phyloP scores from a whole-genome alignment of 768 basidiomycete genomes.

The Trametes gibbosa region DNA sequence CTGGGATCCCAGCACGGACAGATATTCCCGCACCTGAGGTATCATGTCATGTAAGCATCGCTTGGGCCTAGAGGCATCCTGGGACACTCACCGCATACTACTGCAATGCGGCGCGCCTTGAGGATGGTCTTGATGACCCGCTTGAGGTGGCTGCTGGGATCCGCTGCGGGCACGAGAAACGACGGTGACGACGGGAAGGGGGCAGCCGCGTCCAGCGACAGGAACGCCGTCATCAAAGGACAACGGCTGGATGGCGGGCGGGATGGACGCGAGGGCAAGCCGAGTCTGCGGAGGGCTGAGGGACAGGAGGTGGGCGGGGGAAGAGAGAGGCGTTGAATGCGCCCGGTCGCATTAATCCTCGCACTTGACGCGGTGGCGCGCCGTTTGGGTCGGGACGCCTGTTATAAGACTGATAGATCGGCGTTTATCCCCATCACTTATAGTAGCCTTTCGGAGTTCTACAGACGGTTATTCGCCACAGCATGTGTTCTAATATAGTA shows the following conservation, averaged over 20 bases:
- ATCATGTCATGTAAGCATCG: slow-evolving; percentile 1
- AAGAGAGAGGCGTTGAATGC: slow-evolving; percentile 11
- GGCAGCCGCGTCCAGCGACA: slow-evolving; percentile 53
- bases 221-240: slow-evolving; percentile 55
- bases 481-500: too few species aligned
- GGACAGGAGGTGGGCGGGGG: slow-evolving; percentile 7
- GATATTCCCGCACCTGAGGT: slow-evolving; percentile 81
- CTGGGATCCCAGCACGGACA: slow-evolving; percentile 84
- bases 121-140: slow-evolving; percentile 64
- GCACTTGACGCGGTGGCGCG: slow-evolving; percentile 18
- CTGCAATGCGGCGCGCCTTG: slow-evolving; percentile 81
- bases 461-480: too few species aligned
- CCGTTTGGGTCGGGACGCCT: slow-evolving; percentile 12
- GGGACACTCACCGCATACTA: slow-evolving; percentile 70
- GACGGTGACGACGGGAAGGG: slow-evolving; percentile 50
- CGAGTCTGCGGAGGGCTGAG: background rate
- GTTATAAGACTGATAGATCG: background rate
- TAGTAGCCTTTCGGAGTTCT: background rate
- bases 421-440: background rate
- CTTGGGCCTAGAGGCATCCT: background rate
- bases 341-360: slow-evolving; percentile 6
- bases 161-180: slow-evolving; percentile 49
- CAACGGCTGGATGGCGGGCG: slow-evolving; percentile 2
- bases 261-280: slow-evolving; percentile 4
- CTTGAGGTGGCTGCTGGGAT: slow-evolving; percentile 46